Conservation (phyloP, 1,139 yeast species). For the Insectozyma bohioensis region DNA sequence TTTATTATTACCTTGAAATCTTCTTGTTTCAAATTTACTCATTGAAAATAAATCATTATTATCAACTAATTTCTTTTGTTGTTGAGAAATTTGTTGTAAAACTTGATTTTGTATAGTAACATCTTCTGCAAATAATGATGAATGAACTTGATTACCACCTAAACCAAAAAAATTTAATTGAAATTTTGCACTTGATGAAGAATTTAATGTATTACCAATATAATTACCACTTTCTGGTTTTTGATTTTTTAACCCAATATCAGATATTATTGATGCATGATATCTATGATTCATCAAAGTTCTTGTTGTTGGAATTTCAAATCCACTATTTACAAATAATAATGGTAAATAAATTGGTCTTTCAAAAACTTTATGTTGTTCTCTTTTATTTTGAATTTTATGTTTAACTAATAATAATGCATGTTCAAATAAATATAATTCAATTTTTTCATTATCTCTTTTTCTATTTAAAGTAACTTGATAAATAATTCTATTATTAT, state of each 20-base stretch:
- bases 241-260: constrained; percentile 32
- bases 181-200: constrained; percentile 31
- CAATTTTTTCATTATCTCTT: constrained; percentile 78
- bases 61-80: constrained; percentile 70
- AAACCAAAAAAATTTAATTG: constrained; percentile 51
- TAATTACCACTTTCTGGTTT: constrained; percentile 27
- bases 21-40: constrained; percentile 69
- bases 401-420: constrained; percentile 83
- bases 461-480: constrained; percentile 69
- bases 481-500: constrained; percentile 77
- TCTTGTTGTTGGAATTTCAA: constrained; percentile 68
- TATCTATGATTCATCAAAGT: constrained; percentile 40
- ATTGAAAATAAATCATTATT: constrained; percentile 79
- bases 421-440: constrained; percentile 84
- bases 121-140: constrained; percentile 49
- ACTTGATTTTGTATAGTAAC: constrained; percentile 73
- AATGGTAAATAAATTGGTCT: constrained; percentile 90
- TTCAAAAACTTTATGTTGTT: constrained; percentile 87
- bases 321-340: constrained; percentile 71
- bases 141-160: constrained; percentile 46
- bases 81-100: constrained; percentile 74
- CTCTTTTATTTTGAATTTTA: constrained; percentile 85
- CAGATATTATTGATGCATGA: constrained; percentile 42
- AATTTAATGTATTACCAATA: constrained; percentile 28
- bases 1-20: constrained; percentile 68